Evolutionary conservation across 768 basidiomycete genomes (phyloP), one percentile per base, ranked within the genome.

Genomic region (Tephrocybe rancida): DNA sequence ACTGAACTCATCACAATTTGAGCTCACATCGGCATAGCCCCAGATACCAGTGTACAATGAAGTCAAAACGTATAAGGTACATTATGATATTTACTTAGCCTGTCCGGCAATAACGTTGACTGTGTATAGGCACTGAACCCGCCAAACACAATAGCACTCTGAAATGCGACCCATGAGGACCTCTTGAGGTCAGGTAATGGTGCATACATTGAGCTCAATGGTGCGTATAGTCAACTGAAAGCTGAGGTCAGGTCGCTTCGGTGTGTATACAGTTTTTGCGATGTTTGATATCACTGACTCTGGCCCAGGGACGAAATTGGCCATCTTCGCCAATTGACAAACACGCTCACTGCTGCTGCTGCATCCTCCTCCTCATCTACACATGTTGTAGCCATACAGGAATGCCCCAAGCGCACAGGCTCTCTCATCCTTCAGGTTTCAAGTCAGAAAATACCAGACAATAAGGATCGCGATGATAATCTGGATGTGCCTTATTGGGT

Each of bases 121-220:
- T n/a, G 8, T 18, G 3, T 44, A 44, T n/a, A 44, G 44, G 29
- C 29, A 30, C 42, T 22, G 18, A 13, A 26, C 14, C 5, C 27
- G 5, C 26, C 44, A 27, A 5, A n/a, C 14, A 29, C n/a, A 7
- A 8, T 26, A 8, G 14, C 14, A 9, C 3, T 44, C 3, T 6
- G 5, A 8, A 44, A 41, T 37, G 29, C 44, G 14, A 11, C 51
- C n/a, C 22, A 34, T 24, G n/a, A 22, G 3, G 43, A 41, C 16
- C 29, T 52, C 13, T 6, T 52, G 6, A 13, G 19, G 16, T 7
- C 25, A 11, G 43, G 44, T 13, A 52, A 52, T 45, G 14, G 18
- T 9, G 43, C 51, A 44, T 52, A 52, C 37, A 44, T 44, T 19
- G 10, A 19, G 42, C 30, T 52, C 16, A 16, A 45, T 11, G 26